phyloP scores from a whole-genome alignment of 768 basidiomycete genomes.

The Phallus indusiatus region DNA sequence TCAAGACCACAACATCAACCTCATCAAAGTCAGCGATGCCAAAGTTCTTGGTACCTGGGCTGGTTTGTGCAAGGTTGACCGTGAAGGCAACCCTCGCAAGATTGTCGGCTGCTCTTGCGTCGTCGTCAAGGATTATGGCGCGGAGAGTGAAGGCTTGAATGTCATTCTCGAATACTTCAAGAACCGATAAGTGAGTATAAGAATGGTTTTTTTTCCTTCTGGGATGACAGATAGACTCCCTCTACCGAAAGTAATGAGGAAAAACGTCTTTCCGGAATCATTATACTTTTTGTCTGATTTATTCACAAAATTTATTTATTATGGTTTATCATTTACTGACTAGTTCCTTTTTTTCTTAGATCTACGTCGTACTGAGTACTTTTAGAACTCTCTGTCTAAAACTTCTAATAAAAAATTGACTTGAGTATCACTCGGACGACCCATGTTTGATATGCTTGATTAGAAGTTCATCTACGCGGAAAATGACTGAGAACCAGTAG shows the following conservation, averaged over 20 bases:
- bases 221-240: constrained; percentile 92
- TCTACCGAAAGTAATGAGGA: constrained; percentile 79
- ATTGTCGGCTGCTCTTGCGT: constrained; percentile 89
- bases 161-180: constrained; percentile 96
- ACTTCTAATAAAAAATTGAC: no score
- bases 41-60: constrained; percentile 98
- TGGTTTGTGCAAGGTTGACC: constrained; percentile 98
- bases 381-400: no score
- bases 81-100: constrained; percentile 97
- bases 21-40: constrained; percentile 93
- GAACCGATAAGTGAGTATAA: constrained; percentile 54
- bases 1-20: constrained; percentile 97
- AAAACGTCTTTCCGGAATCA: constrained; percentile 79
- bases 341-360: no score
- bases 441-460: no score
- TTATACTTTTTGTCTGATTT: constrained; percentile 61
- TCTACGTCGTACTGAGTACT: no score
- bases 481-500: no score
- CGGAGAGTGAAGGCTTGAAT: constrained; percentile 89
- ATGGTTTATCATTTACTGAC: no score
- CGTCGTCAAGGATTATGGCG: constrained; percentile 96
- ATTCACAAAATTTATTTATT: no score
- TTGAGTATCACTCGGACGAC: no score
- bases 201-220: constrained; percentile 15
- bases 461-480: no score